phyloP scores from a whole-genome alignment of 2,329 filamentous ascomycete species.

The Penicillium sp. region DNA sequence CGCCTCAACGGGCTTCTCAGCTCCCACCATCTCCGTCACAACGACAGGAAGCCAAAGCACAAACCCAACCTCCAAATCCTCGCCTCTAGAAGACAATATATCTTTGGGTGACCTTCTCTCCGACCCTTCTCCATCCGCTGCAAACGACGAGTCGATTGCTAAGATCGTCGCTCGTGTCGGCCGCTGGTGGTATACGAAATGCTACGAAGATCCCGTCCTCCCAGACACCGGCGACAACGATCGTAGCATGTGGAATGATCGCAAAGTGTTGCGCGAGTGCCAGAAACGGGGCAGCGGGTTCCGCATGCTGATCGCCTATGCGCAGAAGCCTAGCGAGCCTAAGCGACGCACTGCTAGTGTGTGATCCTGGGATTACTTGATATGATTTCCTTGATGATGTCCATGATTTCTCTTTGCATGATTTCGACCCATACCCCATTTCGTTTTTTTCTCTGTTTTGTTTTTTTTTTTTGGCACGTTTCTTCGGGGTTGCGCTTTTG shows the following conservation, averaged over 20 bases:
- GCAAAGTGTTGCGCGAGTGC: constrained; percentile 74
- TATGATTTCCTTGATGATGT: constrained; percentile 7
- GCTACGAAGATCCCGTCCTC: constrained; percentile 72
- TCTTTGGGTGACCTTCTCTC: constrained; percentile 69
- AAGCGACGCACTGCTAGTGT: constrained; percentile 46
- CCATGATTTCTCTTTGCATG: constrained; percentile 11
- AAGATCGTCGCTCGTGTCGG: constrained; percentile 90
- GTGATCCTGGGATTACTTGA: constrained; percentile 19
- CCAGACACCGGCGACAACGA: constrained; percentile 45
- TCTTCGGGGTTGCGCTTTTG: neutral
- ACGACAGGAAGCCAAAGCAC: constrained; percentile 15
- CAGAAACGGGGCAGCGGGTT: constrained; percentile 83
- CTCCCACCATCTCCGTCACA: constrained; percentile 23
- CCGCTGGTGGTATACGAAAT: constrained; percentile 93
- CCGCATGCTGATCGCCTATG: constrained; percentile 87
- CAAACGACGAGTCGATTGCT: constrained; percentile 79
- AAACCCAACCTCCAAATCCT: constrained; percentile 22
- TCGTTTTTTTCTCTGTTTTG: neutral
- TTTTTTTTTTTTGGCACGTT: neutral
- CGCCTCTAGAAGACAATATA: constrained; percentile 40
- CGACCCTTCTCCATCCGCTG: constrained; percentile 64
- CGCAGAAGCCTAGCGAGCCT: constrained; percentile 66
- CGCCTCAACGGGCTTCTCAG: constrained; percentile 24
- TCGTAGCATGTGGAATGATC: constrained; percentile 76
- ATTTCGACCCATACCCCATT: constrained; percentile 13